Evolutionary conservation across 2,329 filamentous ascomycete genomes (phyloP).

Genomic region (Cercospora nicotianae): DNA sequence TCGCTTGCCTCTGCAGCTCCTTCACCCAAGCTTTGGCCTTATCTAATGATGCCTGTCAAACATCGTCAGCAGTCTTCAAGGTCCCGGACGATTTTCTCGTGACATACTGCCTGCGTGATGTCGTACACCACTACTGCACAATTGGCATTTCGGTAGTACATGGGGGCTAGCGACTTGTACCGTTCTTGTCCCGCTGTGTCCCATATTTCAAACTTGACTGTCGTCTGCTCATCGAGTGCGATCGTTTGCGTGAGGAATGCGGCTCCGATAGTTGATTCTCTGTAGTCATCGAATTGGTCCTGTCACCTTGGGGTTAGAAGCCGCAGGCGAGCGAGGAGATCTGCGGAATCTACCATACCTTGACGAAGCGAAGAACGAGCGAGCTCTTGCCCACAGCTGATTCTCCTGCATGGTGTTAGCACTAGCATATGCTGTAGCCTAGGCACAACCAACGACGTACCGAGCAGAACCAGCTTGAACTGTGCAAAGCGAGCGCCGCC

Average conservation of each 20-base stretch:
- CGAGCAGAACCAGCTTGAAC: slow-evolving; percentile 96
- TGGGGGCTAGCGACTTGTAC: slow-evolving; percentile 97
- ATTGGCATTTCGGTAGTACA: slow-evolving; percentile 99
- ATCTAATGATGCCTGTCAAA: slow-evolving; percentile 79
- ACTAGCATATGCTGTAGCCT: slow-evolving; percentile 39
- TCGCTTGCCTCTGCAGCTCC: slow-evolving; percentile 96
- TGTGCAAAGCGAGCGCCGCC: slow-evolving; percentile 82
- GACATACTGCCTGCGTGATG: slow-evolving; percentile 89
- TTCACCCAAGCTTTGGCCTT: slow-evolving; percentile 99
- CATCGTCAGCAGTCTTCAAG: slow-evolving; percentile 26
- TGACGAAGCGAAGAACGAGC: slow-evolving; percentile 95
- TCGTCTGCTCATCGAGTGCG: slow-evolving; percentile 94
- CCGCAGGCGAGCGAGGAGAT: background rate
- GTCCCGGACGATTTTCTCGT: background rate
- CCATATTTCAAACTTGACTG: slow-evolving; percentile 99
- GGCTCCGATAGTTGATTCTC: slow-evolving; percentile 96
- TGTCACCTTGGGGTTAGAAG: slow-evolving; percentile 42
- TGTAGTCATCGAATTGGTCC: slow-evolving; percentile 99
- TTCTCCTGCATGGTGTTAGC: slow-evolving; percentile 65
- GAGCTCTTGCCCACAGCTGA: slow-evolving; percentile 99
- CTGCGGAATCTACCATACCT: slow-evolving; percentile 58
- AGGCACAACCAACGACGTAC: slow-evolving; percentile 55
- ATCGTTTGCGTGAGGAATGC: slow-evolving; percentile 99
- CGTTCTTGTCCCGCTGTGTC: slow-evolving; percentile 97
- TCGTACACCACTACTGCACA: slow-evolving; percentile 99